Evolutionary conservation across 371 early-diverging fungal genomes (phyloP).

Genomic region (Nematocida sp.): DNA sequence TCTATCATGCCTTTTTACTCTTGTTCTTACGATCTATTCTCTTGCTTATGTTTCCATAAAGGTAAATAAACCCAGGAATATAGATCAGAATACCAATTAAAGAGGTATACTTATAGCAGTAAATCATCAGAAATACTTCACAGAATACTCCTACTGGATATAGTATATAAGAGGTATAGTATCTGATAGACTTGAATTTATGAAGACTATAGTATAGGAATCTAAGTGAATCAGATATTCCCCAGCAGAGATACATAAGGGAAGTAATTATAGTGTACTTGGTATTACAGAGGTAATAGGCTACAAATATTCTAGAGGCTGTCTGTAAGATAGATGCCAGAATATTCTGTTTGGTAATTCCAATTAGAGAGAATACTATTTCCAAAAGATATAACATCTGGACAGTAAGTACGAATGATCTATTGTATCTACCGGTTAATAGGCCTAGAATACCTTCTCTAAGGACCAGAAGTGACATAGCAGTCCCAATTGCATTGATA

Average conservation of each 20-base stretch:
- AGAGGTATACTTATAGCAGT: background rate
- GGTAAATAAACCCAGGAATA: constrained; percentile 24
- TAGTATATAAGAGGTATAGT: constrained; percentile 14
- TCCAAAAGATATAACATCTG: constrained; percentile 28
- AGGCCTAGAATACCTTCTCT: no score
- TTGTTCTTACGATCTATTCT: background rate
- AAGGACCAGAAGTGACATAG: no score
- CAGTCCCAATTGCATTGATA: no score
- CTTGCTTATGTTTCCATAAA: constrained; percentile 4
- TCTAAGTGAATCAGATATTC: constrained; percentile 17
- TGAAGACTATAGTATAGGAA: constrained; percentile 15
- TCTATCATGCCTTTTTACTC: background rate
- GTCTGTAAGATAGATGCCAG: constrained; percentile 19
- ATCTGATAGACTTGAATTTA: background rate
- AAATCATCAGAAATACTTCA: constrained; percentile 27
- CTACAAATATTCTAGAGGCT: constrained; percentile 28
- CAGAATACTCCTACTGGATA: constrained; percentile 41
- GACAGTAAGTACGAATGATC: background rate
- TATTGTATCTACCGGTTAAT: no score
- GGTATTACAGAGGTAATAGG: constrained; percentile 1
- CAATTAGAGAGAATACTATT: constrained; percentile 6
- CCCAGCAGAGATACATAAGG: constrained; percentile 23
- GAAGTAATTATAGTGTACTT: background rate
- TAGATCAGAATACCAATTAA: constrained; percentile 23
- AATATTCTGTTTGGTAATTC: constrained; percentile 14